Evolutionary conservation across 2,329 filamentous ascomycete species (phyloP).

Genomic region (Trichoderma sp.): DNA sequence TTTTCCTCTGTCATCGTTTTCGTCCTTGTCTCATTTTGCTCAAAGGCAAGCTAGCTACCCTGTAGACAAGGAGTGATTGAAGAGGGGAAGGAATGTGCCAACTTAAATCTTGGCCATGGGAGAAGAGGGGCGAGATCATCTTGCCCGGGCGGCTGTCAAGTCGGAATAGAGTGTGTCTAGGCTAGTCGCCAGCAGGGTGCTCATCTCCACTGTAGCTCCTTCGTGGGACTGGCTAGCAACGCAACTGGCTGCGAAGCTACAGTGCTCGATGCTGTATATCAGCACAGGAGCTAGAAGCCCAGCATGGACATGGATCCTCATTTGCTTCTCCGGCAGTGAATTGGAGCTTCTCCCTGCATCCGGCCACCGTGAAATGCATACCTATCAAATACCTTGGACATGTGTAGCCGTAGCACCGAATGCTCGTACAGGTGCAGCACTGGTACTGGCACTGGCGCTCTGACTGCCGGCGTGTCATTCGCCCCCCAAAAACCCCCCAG

Average conservation of each 20-base stretch:
- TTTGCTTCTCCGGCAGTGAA: neutral
- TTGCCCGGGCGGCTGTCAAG: conserved; percentile 7
- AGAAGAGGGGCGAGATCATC: neutral
- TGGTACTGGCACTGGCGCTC: neutral
- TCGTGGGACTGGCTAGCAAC: neutral
- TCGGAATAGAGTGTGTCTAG: neutral
- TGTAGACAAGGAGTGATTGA: neutral
- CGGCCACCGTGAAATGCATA: neutral
- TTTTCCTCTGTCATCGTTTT: neutral
- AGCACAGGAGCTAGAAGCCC: neutral
- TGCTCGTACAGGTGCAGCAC: neutral
- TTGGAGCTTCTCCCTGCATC: neutral
- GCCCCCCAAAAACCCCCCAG: neutral
- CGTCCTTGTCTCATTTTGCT: neutral
- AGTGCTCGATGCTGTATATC: neutral
- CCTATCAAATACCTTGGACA: neutral
- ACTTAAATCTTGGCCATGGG: neutral
- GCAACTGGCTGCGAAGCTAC: neutral
- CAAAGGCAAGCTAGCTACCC: neutral
- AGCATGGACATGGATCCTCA: neutral
- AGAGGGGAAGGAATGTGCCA: neutral
- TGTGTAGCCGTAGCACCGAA: neutral
- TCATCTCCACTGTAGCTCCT: neutral
- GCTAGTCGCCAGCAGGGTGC: neutral
- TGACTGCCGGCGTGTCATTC: neutral